phyloP scores from a whole-genome alignment of 2,329 filamentous ascomycete species.

The Alternaria brassicae region DNA sequence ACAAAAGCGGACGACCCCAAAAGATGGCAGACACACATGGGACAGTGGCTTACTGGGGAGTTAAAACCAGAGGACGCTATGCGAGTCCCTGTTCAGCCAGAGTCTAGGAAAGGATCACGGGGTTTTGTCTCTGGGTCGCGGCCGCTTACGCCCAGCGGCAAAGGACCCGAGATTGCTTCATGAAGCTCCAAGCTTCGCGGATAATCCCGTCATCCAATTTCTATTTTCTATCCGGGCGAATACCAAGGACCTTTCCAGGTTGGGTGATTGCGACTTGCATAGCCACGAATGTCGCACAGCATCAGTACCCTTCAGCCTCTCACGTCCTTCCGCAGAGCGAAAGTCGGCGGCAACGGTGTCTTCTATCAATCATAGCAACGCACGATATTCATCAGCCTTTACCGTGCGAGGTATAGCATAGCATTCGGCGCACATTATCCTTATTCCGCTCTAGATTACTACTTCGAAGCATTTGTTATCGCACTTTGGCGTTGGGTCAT shows the following conservation, averaged over 20 bases:
- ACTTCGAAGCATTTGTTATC: background rate
- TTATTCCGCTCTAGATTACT: background rate
- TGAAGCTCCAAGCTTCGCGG: background rate
- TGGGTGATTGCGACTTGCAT: background rate
- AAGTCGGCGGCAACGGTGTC: background rate
- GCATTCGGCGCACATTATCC: background rate
- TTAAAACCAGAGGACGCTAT: constrained; percentile 38
- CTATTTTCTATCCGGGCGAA: no score
- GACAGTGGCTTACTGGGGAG: constrained; percentile 48
- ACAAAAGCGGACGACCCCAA: constrained; percentile 42
- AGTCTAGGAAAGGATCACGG: constrained; percentile 13
- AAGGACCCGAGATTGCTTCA: background rate
- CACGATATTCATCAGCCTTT: background rate
- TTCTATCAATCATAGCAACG: background rate
- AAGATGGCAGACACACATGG: constrained; percentile 51
- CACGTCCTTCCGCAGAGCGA: background rate
- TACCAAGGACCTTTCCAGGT: background rate
- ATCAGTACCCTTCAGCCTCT: background rate
- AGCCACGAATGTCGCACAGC: background rate
- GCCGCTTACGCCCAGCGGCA: constrained; percentile 7
- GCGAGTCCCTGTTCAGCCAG: constrained; percentile 8
- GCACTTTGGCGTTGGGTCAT: background rate
- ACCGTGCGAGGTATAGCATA: background rate
- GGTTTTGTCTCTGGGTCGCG: constrained; percentile 9
- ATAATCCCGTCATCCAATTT: background rate